Conservation (phyloP, 306 rosid genomes). For the Dryas alaskensis region DNA sequence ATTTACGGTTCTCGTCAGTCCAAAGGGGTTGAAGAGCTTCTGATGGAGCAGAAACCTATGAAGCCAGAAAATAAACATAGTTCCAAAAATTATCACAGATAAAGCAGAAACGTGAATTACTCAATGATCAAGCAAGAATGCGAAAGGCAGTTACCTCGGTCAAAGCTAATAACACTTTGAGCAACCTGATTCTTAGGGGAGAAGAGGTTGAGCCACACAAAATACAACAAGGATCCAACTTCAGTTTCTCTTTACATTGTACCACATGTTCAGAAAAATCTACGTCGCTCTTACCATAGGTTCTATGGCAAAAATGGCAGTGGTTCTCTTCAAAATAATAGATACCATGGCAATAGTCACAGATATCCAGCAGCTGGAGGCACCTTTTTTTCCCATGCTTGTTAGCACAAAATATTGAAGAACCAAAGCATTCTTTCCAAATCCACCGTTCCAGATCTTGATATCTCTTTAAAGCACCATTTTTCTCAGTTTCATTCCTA, state of each 20-base stretch:
- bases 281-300: slow-evolving; percentile 29
- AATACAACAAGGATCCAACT: slow-evolving; percentile 7
- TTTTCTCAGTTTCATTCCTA: slow-evolving; percentile 42
- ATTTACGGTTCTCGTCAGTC: slow-evolving; percentile 49
- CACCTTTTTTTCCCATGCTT: slow-evolving; percentile 54
- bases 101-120: neutral
- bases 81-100: neutral
- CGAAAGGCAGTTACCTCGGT: slow-evolving; percentile 53
- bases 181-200: slow-evolving; percentile 57
- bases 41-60: slow-evolving; percentile 54
- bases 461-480: slow-evolving; percentile 52
- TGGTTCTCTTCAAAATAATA: slow-evolving; percentile 37
- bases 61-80: neutral
- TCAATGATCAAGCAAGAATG: slow-evolving; percentile 15
- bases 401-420: slow-evolving; percentile 43
- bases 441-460: slow-evolving; percentile 74
- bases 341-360: slow-evolving; percentile 46
- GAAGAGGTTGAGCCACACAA: slow-evolving; percentile 35
- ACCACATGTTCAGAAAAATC: slow-evolving; percentile 39
- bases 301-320: slow-evolving; percentile 49
- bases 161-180: slow-evolving; percentile 52
- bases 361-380: slow-evolving; percentile 41
- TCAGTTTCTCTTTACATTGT: slow-evolving; percentile 35
- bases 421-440: slow-evolving; percentile 55
- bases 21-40: slow-evolving; percentile 62